Base-by-base conservation (phyloP, 176 grass and related monocot genomes). In the Tuctoria greenei region DNA sequence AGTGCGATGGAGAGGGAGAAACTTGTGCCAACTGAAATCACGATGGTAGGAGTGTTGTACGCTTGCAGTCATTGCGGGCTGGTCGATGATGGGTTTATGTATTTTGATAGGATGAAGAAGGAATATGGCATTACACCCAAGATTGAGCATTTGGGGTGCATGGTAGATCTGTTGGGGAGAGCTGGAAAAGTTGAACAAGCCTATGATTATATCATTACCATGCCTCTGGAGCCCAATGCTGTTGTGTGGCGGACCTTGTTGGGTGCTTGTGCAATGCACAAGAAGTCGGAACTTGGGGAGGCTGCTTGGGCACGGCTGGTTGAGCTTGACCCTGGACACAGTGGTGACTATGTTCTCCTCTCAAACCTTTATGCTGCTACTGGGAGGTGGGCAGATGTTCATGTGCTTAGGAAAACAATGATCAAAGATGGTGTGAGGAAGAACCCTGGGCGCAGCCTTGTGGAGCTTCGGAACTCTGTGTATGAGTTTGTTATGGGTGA, bases 401-500 rank as follows among this genome's bases (percentile, higher is more conserved):
- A 93, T 55, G 67, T 84, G 40, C 80, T 97, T 45, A 84, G 90
- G 43, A 90, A 83, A 79, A 78, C 79, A 52, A 97, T 93, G 90
- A 43, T 81, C 3, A 82, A 72, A 0, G 63, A 77, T 74, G 83
- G 93, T 71, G 90, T 93, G 52, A 90, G 74, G 71, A 97, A 93
- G 75, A 93, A 79, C 38, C 90, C 94, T 27, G 94, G 94, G 31
- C 83, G 68, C 34, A 89, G 90, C 61, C 83, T 93, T 31, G 88
- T 90, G 21, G 85, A 93, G 50, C 44, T 97, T 50, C 76, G 86
- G 27, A 93, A 90, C 69, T 81, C 38, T 44, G 83, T 90, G 4
- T 80, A 82, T 79, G 85, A 97, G 56, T 93, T 93, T 84, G 90
- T 97, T 45, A 90, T 93, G 90, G 85, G 90, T 16, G 93, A 97